Base-by-base conservation (phyloP, 768 basidiomycete species). In the Lentinus tigrinus region DNA sequence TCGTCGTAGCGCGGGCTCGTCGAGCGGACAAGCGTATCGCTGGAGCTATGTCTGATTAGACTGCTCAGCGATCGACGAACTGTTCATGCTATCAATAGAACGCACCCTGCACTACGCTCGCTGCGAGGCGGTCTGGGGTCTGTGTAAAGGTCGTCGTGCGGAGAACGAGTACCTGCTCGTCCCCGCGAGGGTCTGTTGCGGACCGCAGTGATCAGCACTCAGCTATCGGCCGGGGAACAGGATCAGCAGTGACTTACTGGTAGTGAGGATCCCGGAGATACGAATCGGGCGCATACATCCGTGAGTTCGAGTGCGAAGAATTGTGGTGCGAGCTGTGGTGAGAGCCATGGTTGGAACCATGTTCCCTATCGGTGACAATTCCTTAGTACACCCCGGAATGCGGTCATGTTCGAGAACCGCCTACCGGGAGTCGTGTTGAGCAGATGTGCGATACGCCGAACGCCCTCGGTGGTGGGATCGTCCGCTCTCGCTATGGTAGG, bases 241-340 rank as follows among this genome's bases (percentile, higher is more conserved):
- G 9, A 31, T 17, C 3, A 21, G 16, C 31, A 49, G 6, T 0
- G 7, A 52, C 60, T 14, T 43, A 61, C 60, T 57, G 55, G 24
- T 61, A 56, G 36, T 61, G 50, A 9, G 60, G 60, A 36, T 61
- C 60, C 13, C 51, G 36, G 13, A 43, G n/a, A 55, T 61, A 61
- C 1, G 60, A 61, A n/a, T 54, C 60, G 4, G 44, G 56, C 2
- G 60, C 52, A 49, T 42, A 47, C 11, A 11, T 26, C 23, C 34
- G 52, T 23, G 55, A 13, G 14, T 39, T 19, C 6, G 44, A 31
- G 31, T 53, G 47, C 7, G 46, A 37, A 9, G 47, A 42, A 3
- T 19, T 13, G 3, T 38, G 21, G 42, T 31, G 44, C 5, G 28
- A 40, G 14, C 46, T 44, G 17, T 36, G 49, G 23, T 38, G 49